A percentile compares a stretch with the other conserved stretches of the same genome.
Evolutionary conservation across 176 grass and related monocot genomes (phyloP).

Genomic region (Alopecurus myosuroides): DNA sequence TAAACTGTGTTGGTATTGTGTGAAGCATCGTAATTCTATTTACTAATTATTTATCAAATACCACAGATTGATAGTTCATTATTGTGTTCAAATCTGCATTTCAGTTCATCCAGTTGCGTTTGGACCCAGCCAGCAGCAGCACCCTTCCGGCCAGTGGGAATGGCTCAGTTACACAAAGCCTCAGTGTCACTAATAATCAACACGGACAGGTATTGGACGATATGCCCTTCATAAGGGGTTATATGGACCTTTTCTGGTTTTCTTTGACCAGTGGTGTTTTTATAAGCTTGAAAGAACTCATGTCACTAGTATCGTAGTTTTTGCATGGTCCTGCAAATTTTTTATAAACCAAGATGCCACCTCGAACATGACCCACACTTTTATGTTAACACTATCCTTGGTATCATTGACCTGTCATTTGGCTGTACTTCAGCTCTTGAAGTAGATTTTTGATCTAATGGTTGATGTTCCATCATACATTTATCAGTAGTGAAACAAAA

Average conservation of each 20-base stretch:
- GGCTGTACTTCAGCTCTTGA: not conserved
- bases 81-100: conserved; percentile 25
- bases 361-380: not conserved
- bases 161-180: conserved; percentile 68
- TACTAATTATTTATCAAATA: not conserved
- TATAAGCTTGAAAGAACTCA: conserved; percentile 13
- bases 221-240: not conserved
- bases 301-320: not conserved
- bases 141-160: conserved; percentile 63
- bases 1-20: not conserved
- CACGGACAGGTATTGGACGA: conserved; percentile 77
- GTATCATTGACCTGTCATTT: not conserved
- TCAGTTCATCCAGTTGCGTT: conserved; percentile 83
- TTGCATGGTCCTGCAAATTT: not conserved
- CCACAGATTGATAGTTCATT: not conserved
- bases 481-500: not conserved
- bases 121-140: conserved; percentile 86
- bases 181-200: conserved; percentile 82
- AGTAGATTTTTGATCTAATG: not conserved
- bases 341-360: conserved; percentile 17
- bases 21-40: not conserved
- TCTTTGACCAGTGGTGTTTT: not conserved
- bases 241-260: not conserved
- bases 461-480: not conserved
- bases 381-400: not conserved